Conservation (phyloP, 331 rosid genomes). For the Pyrus hybrid region DNA sequence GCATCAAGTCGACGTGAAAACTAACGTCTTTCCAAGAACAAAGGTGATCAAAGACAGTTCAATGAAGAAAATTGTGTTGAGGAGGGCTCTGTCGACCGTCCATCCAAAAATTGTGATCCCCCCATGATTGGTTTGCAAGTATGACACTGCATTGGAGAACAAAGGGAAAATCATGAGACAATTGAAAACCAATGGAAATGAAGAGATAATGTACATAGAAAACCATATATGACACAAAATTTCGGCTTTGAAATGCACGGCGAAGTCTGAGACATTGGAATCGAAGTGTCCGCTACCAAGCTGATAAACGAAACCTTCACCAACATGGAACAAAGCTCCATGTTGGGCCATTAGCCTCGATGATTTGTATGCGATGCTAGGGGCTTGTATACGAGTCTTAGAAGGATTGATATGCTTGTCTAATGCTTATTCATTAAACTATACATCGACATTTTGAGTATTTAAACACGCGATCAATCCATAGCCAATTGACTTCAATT, state of each 20-base stretch:
- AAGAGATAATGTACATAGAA: not conserved
- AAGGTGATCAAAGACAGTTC: conserved; percentile 63
- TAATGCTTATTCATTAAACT: not conserved
- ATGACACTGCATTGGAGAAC: conserved; percentile 50
- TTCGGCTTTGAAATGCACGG: not conserved
- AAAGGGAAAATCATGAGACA: not conserved
- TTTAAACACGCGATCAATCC: not conserved
- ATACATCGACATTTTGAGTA: not conserved
- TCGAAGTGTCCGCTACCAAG: not conserved
- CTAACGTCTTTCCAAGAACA: conserved; percentile 55
- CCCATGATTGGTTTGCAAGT: conserved; percentile 77
- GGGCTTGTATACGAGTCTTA: not conserved
- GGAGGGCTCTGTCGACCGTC: conserved; percentile 69
- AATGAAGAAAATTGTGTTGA: conserved; percentile 73
- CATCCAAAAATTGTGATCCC: conserved; percentile 87
- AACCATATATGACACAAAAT: not conserved
- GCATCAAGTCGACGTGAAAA: conserved; percentile 18
- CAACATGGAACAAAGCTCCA: no score
- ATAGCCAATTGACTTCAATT: not conserved
- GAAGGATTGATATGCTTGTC: not conserved
- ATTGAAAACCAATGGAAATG: not conserved
- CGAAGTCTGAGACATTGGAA: not conserved
- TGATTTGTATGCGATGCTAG: no score
- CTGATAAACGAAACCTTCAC: no score
- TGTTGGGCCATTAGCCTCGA: not conserved